These are phyloP conservation scores for Suillus subalutaceus DNA, from an alignment of 768 basidiomycete species.

Conservation along the genomic window DNA sequence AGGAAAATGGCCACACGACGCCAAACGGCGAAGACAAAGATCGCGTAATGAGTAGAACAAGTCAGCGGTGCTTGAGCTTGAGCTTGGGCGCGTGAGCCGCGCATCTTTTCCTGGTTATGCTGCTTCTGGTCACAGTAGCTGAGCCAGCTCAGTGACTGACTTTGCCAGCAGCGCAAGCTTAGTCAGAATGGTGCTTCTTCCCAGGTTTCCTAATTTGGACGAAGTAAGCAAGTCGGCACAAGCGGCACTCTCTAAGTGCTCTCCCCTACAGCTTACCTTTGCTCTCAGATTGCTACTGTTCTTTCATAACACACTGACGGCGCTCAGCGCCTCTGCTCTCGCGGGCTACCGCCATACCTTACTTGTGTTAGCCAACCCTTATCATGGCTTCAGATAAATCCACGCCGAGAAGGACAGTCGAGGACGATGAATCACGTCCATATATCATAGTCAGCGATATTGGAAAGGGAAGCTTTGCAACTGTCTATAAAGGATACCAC, in stretches of 20 bases:
- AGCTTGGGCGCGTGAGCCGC: too few species aligned
- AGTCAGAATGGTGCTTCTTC: slow-evolving; percentile 7
- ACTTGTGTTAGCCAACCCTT: background rate
- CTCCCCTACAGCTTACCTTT: slow-evolving; percentile 4
- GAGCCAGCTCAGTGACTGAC: background rate
- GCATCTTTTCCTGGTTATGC: background rate
- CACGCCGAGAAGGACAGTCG: slow-evolving; percentile 34
- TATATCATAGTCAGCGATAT: slow-evolving; percentile 79
- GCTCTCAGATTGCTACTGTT: background rate
- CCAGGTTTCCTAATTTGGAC: slow-evolving; percentile 8
- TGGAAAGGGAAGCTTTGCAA: slow-evolving; percentile 94
- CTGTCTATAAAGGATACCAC: slow-evolving; percentile 93
- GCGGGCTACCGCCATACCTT: slow-evolving; percentile 8
- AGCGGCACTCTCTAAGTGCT: slow-evolving; percentile 3
- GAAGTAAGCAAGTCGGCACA: background rate
- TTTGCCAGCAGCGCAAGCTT: background rate
- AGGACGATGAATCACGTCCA: slow-evolving; percentile 74
- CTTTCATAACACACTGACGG: background rate
- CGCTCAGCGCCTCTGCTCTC: slow-evolving; percentile 7
- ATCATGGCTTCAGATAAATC: slow-evolving; percentile 33
- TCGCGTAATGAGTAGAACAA: background rate
- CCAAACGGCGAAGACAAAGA: background rate
- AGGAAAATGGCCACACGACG: background rate
- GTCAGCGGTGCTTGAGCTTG: background rate
- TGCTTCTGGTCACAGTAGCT: background rate